Base-by-base conservation (phyloP, 306 rosid genomes). In the Senna siamea region DNA sequence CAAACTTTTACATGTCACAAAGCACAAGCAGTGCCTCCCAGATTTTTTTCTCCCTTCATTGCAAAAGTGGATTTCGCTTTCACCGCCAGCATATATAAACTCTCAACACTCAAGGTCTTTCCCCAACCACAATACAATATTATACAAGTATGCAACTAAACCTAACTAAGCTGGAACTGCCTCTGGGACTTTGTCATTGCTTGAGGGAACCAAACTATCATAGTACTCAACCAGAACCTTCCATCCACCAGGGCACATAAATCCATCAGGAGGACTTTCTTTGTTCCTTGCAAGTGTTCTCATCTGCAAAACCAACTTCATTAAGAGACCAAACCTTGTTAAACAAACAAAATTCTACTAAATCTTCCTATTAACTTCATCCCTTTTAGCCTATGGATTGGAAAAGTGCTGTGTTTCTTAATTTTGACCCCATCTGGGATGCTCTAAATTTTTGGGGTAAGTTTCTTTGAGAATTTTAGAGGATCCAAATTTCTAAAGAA, bases 221-320 rank as follows among this genome's bases (percentile, higher is more conserved):
- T 95, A 95, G 68, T 95, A 95, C 0, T 95, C 98, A 2, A 95
- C 99, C 66, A 95, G 83, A 46, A 95, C 99, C 75, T 86, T 77
- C 99, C 99, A 95, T 12, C 99, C 99, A 59, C 95, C 91, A 7
- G 98, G 97, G 90, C 98, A 95, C 99, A 95, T 95, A 37, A 95
- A 95, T 71, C 99, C 99, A 56, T 88, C 96, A 1, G 99, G 99
- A 50, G 99, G 99, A 78, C 76, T 92, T 82, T 95, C 98, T 69
- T 95, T 95, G 84, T 86, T 92, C 89, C 82, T 86, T 20, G 98
- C 99, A 34, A 95, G 93, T 0, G 89, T 85, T 52, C 98, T 88
- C 99, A 95, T 95, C 99, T 79, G 14, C 79, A 79, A 47, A 69
- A 86, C 81, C 92, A 72, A 77, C 98, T 92, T 90, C 95, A n/a